These are phyloP conservation scores for Penicillium hordei DNA, from an alignment of 2,329 filamentous ascomycete genomes.

Conservation along the genomic window DNA sequence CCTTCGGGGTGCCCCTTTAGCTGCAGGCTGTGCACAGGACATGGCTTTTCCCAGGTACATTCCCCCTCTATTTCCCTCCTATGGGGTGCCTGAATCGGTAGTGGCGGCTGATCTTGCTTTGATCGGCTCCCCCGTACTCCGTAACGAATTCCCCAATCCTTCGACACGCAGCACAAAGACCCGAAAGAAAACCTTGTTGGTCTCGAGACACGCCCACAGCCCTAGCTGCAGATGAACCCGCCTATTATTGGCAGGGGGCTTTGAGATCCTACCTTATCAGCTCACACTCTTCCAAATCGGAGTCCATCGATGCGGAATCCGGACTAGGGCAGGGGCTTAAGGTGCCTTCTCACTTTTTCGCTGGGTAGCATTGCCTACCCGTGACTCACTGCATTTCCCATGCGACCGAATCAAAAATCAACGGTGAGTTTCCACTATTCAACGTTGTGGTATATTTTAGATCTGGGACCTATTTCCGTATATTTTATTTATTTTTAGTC, in stretches of 20 bases:
- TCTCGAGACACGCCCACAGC: slow-evolving; percentile 12
- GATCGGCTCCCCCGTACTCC: slow-evolving; percentile 17
- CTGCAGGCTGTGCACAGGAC: slow-evolving; percentile 16
- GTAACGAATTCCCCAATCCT: slow-evolving; percentile 16
- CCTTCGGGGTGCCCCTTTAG: slow-evolving; percentile 4
- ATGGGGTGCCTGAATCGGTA: slow-evolving; percentile 19
- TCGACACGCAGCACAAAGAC: slow-evolving; percentile 9
- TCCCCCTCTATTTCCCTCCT: slow-evolving; percentile 6
- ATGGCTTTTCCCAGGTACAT: slow-evolving; percentile 17
- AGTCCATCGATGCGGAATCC: slow-evolving; percentile 13
- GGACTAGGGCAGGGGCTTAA: slow-evolving; percentile 7
- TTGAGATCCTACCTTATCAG: slow-evolving; percentile 17
- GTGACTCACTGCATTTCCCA: slow-evolving; percentile 4
- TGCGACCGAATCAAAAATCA: slow-evolving; percentile 2
- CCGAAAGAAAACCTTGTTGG: slow-evolving; percentile 10
- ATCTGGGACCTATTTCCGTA: slow-evolving; percentile 6
- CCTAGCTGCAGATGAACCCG: slow-evolving; percentile 12
- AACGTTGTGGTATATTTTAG: slow-evolving; percentile 5
- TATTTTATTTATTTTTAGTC: neutral
- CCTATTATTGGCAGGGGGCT: slow-evolving; percentile 14
- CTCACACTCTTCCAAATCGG: slow-evolving; percentile 7
- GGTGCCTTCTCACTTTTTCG: neutral
- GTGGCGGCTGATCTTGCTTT: slow-evolving; percentile 24
- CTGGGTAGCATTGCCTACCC: slow-evolving; percentile 14
- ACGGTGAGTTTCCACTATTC: neutral